phyloP scores from a whole-genome alignment of 805 yeast genomes.

The Suhomyces sp. region DNA sequence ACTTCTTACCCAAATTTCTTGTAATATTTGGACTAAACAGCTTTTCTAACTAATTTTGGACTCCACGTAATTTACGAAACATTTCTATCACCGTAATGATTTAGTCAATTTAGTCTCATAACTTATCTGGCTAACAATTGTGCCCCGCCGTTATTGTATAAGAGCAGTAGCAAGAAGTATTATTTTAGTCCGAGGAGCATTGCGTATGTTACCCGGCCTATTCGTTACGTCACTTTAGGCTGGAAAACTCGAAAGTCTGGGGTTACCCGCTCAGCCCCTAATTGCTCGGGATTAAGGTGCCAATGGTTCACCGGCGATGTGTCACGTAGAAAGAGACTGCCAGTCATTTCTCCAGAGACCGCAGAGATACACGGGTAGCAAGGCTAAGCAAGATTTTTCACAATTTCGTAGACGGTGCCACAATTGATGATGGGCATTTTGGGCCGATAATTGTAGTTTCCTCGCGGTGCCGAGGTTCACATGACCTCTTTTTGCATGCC shows the following conservation, averaged over 20 bases:
- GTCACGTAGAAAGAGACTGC: background rate
- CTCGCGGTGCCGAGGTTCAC: slow-evolving; percentile 1
- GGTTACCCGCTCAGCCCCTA: slow-evolving; percentile 1
- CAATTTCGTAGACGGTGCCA: background rate
- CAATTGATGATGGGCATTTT: background rate
- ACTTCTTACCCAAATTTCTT: too few relatives aligned
- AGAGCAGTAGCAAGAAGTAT: background rate
- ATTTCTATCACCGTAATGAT: background rate
- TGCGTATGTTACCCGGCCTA: background rate
- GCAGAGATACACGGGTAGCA: background rate
- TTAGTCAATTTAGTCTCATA: background rate
- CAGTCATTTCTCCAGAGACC: background rate
- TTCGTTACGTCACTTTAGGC: background rate
- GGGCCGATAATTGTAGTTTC: background rate
- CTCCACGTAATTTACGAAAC: background rate
- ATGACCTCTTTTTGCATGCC: background rate
- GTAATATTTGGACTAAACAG: background rate
- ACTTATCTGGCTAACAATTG: background rate
- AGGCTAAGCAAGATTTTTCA: background rate
- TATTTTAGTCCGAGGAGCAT: background rate
- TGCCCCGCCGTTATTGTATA: background rate
- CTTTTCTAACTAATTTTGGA: background rate
- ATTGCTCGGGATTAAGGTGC: background rate
- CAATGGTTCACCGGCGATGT: background rate
- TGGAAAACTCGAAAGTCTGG: background rate